A percentile compares a stretch with the other conserved stretches of the same genome.
These are phyloP conservation scores for Phytopythium delawarense DNA, from an alignment of 352 stramenopile species.

Conservation along the genomic window DNA sequence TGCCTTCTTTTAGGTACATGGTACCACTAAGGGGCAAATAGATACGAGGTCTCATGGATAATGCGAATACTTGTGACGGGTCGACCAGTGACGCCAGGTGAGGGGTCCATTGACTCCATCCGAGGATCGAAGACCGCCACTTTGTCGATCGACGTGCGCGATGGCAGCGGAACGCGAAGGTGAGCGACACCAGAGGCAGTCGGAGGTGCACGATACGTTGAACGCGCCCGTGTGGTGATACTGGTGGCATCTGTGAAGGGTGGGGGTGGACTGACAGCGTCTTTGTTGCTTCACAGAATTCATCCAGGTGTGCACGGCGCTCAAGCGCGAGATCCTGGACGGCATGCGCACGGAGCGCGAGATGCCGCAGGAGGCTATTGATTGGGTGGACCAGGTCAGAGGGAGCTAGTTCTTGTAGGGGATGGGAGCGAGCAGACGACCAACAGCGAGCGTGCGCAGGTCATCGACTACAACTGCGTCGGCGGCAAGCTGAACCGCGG, in stretches of 20 bases:
- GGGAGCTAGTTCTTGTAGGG: not conserved
- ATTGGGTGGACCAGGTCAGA: slow-evolving; percentile 64
- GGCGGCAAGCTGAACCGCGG: slow-evolving; percentile 98
- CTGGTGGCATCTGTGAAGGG: not conserved
- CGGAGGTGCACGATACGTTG: no score
- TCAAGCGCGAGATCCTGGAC: slow-evolving; percentile 79
- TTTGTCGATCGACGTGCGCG: not conserved
- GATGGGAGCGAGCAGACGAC: slow-evolving; percentile 1
- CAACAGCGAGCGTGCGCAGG: slow-evolving; percentile 12
- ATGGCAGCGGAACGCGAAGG: slow-evolving; percentile 6
- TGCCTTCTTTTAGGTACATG: not conserved
- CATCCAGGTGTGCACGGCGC: slow-evolving; percentile 57
- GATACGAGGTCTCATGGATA: not conserved
- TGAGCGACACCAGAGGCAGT: not conserved
- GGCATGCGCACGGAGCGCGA: slow-evolving; percentile 54
- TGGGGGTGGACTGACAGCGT: not conserved
- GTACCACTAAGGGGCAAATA: not conserved
- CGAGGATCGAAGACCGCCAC: not conserved
- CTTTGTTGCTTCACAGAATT: slow-evolving; percentile 44
- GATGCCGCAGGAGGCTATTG: slow-evolving; percentile 74
- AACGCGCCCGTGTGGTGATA: no score
- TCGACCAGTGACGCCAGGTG: not conserved
- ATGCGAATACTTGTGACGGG: not conserved
- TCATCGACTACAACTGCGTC: slow-evolving; percentile 96
- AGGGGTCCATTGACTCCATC: not conserved